Base-by-base conservation (phyloP, 176 grass and related monocot species). In the Canna indica region DNA sequence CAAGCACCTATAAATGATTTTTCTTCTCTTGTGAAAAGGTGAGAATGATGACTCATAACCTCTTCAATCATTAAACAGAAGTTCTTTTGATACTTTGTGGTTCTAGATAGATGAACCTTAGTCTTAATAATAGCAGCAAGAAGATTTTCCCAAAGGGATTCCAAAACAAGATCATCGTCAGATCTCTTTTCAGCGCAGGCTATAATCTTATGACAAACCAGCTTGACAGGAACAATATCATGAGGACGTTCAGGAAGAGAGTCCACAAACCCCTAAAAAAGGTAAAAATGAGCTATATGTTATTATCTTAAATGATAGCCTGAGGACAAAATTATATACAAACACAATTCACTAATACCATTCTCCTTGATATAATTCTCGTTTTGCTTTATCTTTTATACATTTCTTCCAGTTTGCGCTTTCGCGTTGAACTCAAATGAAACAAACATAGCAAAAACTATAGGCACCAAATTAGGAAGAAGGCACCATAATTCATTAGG, bases 41-140 rank as follows among this genome's bases (percentile, higher is more conserved):
- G 77, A 69, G 68, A 10, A 76, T 96, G 82, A 83, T 85, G 79
- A 39, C 57, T 78, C 77, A 97, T 87, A 76, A 97, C 93, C 77
- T 92, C 88, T 45, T 75, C 47, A 69, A 90, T 81, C 81, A 92
- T 85, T 63, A 83, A 81, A 80, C 60, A 80, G 76, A 97, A 97
- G 82, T 85, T 90, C 72, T 16, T 72, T 62, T 90, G 86, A 24
- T 92, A 97, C 83, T 79, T 92, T 47, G 72, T 80, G 67, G 56
- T 76, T 67, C 32, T 73, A 75, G 75, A 77, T 29, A 0, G 46
- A 48, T 81, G 77, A 13, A 64, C 66, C 44, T 85, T 90, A 69
- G 72, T 82, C 66, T 66, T 85, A 83, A 70, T 70, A 66, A 90
- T 66, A 79, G 65, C 59, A 59, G 29, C 22, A 34, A 81, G 54